Base-by-base conservation (phyloP, 306 rosid genomes). In the Gastrolobium villosum region DNA sequence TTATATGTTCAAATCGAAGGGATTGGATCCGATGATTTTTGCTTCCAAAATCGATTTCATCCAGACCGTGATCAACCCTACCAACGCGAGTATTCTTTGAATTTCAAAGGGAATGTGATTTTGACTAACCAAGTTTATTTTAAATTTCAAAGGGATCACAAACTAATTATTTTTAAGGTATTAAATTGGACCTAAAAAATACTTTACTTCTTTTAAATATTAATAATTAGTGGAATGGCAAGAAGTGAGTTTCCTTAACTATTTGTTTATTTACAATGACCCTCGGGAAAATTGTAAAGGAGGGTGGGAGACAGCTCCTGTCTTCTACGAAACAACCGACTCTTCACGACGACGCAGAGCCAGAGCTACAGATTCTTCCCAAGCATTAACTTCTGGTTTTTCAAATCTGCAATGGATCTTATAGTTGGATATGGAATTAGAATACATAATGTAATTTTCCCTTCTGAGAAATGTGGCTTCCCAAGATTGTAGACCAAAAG, bases 401-500 rank as follows among this genome's bases (percentile, higher is more conserved):
- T 75, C 49, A 71, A 49, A 79, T 71, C 55, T 61, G 30, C 13
- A 3, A 53, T 60, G 50, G 54, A 65, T 53, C 15, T 37, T 15
- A 32, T 43, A 75, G 40, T 43, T 15, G 31, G 44, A 54, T 54
- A 56, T 69, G 32, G 10, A 20, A 14, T 67, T 61, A 56, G 56
- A 35, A 15, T 15, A 3, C 60, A 10, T 77, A 6, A 9, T 59
- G 57, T 34, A 48, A 34, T 74, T 74, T 60, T 73, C 70, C 61
- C 37, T 5, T 45, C 59, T 59, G 1, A 14, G 48, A 11, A 60
- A 20, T 13, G 63, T 20, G 50, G 63, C 10, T 75, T 61, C 14
- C 4, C 48, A 2, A 82, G 65, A 82, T 94, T 37, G 70, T 90
- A 26, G 97, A 94, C 84, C 85, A 86, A 2, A 87, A 87, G 85